These are phyloP conservation scores for Lecanicillium sp. DNA, from an alignment of 2,329 filamentous ascomycete genomes.

Conservation along the genomic window DNA sequence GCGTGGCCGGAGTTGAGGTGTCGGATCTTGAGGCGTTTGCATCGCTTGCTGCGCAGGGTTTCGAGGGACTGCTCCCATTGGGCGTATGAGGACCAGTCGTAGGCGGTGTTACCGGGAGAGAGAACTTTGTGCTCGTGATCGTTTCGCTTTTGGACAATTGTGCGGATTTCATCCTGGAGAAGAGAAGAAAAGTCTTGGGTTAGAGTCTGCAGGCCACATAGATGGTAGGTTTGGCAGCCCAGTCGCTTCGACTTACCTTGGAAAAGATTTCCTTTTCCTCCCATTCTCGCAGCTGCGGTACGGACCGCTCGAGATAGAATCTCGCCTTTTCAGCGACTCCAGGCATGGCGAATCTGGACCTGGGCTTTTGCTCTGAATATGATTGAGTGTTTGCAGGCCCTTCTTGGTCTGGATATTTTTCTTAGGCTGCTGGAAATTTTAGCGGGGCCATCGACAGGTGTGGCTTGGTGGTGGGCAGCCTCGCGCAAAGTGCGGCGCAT, in stretches of 20 bases:
- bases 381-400: not conserved
- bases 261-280: constrained; percentile 87
- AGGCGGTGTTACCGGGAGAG: constrained; percentile 64
- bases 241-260: constrained; percentile 42
- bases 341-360: constrained; percentile 47
- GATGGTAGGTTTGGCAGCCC: too few species aligned
- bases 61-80: constrained; percentile 65
- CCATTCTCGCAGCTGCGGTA: constrained; percentile 87
- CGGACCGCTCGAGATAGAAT: constrained; percentile 86
- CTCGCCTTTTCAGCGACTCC: constrained; percentile 87
- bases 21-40: constrained; percentile 71
- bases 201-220: too few species aligned
- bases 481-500: too few species aligned
- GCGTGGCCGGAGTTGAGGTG: constrained; percentile 55
- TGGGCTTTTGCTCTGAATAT: not conserved
- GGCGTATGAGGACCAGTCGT: constrained; percentile 79
- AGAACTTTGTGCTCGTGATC: constrained; percentile 90
- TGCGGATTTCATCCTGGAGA: constrained; percentile 73
- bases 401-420: constrained; percentile 13
- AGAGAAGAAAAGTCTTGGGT: constrained; percentile 3
- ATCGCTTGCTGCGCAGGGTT: constrained; percentile 70
- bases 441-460: constrained; percentile 11
- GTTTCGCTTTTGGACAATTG: constrained; percentile 82
- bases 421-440: constrained; percentile 16
- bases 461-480: not conserved